Evolutionary conservation across 345 rosid genomes (phyloP).

Genomic region (Salix caprea): DNA sequence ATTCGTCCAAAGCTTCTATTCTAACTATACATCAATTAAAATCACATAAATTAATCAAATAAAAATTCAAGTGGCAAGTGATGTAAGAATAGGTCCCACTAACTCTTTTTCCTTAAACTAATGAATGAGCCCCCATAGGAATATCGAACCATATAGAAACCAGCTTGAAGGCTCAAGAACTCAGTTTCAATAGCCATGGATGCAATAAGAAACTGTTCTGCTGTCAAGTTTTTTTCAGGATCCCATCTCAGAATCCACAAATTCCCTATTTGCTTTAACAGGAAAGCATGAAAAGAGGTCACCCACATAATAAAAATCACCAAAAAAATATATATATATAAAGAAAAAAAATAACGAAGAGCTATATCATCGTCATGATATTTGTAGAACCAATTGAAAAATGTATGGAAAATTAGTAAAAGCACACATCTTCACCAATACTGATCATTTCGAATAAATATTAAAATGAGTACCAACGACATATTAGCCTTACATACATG

Average conservation of each 20-base stretch:
- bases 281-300: background rate
- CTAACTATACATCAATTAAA: too few relatives aligned
- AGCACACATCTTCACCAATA: constrained; percentile 6
- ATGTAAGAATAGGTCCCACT: too few relatives aligned
- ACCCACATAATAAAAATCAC: background rate
- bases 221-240: background rate
- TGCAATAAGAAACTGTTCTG: background rate
- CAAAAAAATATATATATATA: too few relatives aligned
- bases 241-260: background rate
- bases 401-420: constrained; percentile 5
- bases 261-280: background rate
- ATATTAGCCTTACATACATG: constrained; percentile 2
- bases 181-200: background rate
- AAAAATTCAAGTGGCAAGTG: too few relatives aligned
- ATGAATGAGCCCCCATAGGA: too few relatives aligned
- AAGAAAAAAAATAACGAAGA: background rate
- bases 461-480: background rate
- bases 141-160: too few relatives aligned
- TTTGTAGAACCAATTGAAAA: background rate
- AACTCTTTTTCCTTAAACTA: too few relatives aligned
- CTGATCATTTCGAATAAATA: background rate
- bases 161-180: background rate
- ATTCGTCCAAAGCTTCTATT: too few relatives aligned
- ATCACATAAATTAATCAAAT: too few relatives aligned
- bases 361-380: constrained; percentile 1